A percentile compares a stretch with the other conserved stretches of the same genome.
These are phyloP conservation scores for Pseudopyrenochaeta lycopersici DNA, from an alignment of 2,329 filamentous ascomycete species.

Conservation along the genomic window DNA sequence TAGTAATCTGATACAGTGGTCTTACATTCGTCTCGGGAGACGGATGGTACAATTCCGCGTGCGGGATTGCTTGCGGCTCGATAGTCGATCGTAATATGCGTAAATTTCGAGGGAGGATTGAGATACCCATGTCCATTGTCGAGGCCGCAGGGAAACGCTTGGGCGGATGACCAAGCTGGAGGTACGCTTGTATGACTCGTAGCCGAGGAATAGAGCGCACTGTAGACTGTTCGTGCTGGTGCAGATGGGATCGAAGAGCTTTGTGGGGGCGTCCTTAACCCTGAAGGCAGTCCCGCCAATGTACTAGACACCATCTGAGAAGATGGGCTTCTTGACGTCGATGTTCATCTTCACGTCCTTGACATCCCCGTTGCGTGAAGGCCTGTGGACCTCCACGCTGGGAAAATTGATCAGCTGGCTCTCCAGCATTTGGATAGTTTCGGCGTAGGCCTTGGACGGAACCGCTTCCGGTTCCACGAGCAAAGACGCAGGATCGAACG, in stretches of 20 bases:
- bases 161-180: too few relatives aligned
- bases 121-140: too few relatives aligned
- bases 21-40: too few relatives aligned
- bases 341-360: conserved; percentile 6
- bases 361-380: not conserved
- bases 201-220: too few relatives aligned
- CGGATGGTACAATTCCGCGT: too few relatives aligned
- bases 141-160: too few relatives aligned
- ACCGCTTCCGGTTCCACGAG: conserved; percentile 38
- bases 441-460: conserved; percentile 38
- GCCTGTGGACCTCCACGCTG: conserved; percentile 11
- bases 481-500: conserved; percentile 30
- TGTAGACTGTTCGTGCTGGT: not conserved
- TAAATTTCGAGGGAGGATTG: too few relatives aligned
- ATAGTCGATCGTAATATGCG: too few relatives aligned
- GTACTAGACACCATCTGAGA: conserved; percentile 1
- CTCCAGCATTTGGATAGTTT: conserved; percentile 42
- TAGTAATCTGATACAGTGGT: too few relatives aligned
- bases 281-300: not conserved
- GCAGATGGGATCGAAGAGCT: not conserved
- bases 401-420: conserved; percentile 29
- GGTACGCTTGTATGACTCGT: too few relatives aligned
- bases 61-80: too few relatives aligned
- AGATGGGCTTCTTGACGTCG: conserved; percentile 3
- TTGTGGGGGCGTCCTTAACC: not conserved